Conservation (phyloP, 306 rosid species). For the Sechiopsis laciniata region DNA sequence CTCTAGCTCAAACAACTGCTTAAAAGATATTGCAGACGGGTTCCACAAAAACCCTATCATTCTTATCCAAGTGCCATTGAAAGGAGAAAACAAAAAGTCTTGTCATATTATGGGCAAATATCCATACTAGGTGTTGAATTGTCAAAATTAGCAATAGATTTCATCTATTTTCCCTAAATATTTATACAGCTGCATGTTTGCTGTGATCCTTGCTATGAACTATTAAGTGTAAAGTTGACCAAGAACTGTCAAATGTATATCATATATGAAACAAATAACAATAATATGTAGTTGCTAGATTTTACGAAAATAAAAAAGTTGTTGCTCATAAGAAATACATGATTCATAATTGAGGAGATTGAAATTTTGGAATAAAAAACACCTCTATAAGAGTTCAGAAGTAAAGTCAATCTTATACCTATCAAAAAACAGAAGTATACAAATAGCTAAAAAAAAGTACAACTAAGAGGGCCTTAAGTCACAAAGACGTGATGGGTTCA, state of each 20-base stretch:
- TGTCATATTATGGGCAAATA: neutral
- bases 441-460: neutral
- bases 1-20: neutral
- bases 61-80: constrained; percentile 6
- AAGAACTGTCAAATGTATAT: neutral
- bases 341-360: neutral
- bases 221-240: neutral
- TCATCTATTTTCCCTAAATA: neutral
- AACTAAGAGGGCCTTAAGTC: neutral
- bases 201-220: neutral
- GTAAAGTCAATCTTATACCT: neutral
- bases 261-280: neutral
- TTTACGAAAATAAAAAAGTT: neutral
- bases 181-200: neutral
- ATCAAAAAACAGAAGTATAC: neutral
- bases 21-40: neutral
- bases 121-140: neutral
- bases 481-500: too few relatives aligned
- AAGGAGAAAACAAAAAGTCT: neutral
- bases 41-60: constrained; percentile 2
- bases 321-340: neutral
- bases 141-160: neutral
- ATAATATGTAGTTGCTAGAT: neutral
- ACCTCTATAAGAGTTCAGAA: neutral
- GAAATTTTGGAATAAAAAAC: neutral